Conservation (phyloP, 2,329 filamentous ascomycete species). For the Xylariomycetidae sp. region DNA sequence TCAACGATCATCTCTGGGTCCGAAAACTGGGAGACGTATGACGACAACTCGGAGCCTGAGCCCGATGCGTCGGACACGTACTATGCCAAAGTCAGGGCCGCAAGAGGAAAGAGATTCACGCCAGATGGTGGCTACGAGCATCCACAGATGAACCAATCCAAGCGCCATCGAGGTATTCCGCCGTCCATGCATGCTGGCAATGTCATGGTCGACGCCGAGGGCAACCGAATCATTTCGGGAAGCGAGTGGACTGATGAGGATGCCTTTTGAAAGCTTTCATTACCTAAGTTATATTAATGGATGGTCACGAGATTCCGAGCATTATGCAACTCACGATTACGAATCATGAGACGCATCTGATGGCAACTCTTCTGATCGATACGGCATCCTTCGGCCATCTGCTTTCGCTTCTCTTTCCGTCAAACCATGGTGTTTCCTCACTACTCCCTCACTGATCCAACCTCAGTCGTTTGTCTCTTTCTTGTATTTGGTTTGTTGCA, state of each 20-base stretch:
- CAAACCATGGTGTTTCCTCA: too few species aligned
- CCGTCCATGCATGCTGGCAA: conserved; percentile 43
- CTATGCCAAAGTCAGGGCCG: conserved; percentile 70
- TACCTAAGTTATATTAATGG: conserved; percentile 8
- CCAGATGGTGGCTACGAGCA: conserved; percentile 41
- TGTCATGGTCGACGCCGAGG: conserved; percentile 51
- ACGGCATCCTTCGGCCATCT: background rate
- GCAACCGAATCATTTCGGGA: conserved; percentile 58
- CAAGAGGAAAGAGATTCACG: conserved; percentile 60
- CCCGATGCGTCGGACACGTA: conserved; percentile 73
- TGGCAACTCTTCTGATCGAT: background rate
- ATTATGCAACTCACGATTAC: conserved; percentile 19
- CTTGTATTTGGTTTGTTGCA: too few species aligned
- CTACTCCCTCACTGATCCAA: too few species aligned
- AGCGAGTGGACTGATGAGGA: conserved; percentile 67
- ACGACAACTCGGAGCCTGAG: conserved; percentile 74
- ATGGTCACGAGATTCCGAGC: conserved; percentile 21
- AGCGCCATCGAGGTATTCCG: conserved; percentile 51
- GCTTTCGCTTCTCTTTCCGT: background rate
- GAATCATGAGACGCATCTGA: conserved; percentile 16
- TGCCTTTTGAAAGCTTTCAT: conserved; percentile 38
- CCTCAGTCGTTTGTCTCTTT: too few species aligned
- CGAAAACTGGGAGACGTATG: conserved; percentile 98
- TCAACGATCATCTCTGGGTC: conserved; percentile 78
- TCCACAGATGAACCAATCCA: conserved; percentile 40